Base-by-base conservation (phyloP, 2,329 filamentous ascomycete genomes). In the Zopfia rhizophila region DNA sequence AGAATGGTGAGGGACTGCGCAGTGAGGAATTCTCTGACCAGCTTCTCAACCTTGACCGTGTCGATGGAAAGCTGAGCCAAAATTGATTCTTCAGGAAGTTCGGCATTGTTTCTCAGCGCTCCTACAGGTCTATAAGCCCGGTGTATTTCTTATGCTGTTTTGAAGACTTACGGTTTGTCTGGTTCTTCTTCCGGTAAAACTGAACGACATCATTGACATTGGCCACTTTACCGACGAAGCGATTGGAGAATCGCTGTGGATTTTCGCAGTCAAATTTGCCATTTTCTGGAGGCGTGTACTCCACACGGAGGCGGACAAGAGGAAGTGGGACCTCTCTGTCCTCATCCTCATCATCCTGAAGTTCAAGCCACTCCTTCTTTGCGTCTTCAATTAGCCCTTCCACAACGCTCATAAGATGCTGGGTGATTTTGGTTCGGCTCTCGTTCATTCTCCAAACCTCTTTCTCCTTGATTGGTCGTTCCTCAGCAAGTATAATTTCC, bases 141-240 rank as follows among this genome's bases (percentile, higher is more conserved):
- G 28, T 8, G 23, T 7, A 3, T 6, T 29, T 44, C 23, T 3
- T 32, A 32, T 21, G n/a, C 4, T 17, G n/a, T 23, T 10, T 17
- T 17, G 12, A 8, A 21, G 3, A 55, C 55, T 49, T 55, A 56
- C 65, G 61, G 11, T 52, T 75, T 4, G 73, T 63, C 2, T 70
- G 73, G n/a, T 83, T 82, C 73, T 96, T 97, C 74, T 93, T 96
- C 44, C 90, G 85, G 70, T 97, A 87, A 68, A 96, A 97, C 63
- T 93, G 89, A 1, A 99, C 86, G 0, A 99, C 91, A 60, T 99
- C 94, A 58, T 92, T 95, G 7, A 87, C 86, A 65, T 99, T 99
- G 48, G 94, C 94, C 1, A 99, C 93, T 63, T 85, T 89, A n/a
- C 86, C 88, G 1, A 88, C 82, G 59, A 97, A 99, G 3, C 91